Evolutionary conservation across 768 basidiomycete genomes (phyloP), one percentile per base, ranked within the genome.

Genomic region (Trametes elegans): DNA sequence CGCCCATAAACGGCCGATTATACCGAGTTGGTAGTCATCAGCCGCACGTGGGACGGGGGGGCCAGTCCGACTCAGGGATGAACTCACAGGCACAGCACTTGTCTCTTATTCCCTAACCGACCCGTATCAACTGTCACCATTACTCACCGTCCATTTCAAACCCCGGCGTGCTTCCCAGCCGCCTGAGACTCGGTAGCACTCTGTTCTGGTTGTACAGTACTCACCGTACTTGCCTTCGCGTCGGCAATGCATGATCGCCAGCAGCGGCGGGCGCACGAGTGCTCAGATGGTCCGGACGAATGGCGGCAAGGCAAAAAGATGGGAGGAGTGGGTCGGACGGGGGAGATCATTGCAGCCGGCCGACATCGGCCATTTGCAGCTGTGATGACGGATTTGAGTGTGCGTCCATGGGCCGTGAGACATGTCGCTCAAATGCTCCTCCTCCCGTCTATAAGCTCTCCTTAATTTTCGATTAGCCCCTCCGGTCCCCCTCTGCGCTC

Each of bases 21-120:
- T 58, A 58, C 57, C 57, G 57, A 59, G 42, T 50, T 52, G 58
- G 45, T 55, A 46, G 45, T 55, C 54, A 59, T 50, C 58, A 59
- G 28, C 24, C 41, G 48, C 58, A 51, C 53, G n/a, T n/a, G n/a
- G n/a, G n/a, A n/a, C n/a, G n/a, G n/a, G n/a, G n/a, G n/a, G n/a
- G n/a, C n/a, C n/a, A n/a, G n/a, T n/a, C n/a, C n/a, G n/a, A n/a
- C n/a, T n/a, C n/a, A 53, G 50, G 44, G 29, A 61, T 63, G 58
- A 57, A 59, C 41, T 57, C 71, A 70, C 64, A 70, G 70, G 70
- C 62, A 54, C 61, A 51, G 54, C 55, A 42, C 47, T 61, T 48
- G 50, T 44, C 46, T 49, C 47, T 49, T 42, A 38, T 53, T 52
- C 44, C 34, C n/a, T 49, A 45, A 49, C 46, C 57, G 51, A 28